Evolutionary conservation across 352 stramenopile species (phyloP).

Genomic region (Globisporangium ultimum): DNA sequence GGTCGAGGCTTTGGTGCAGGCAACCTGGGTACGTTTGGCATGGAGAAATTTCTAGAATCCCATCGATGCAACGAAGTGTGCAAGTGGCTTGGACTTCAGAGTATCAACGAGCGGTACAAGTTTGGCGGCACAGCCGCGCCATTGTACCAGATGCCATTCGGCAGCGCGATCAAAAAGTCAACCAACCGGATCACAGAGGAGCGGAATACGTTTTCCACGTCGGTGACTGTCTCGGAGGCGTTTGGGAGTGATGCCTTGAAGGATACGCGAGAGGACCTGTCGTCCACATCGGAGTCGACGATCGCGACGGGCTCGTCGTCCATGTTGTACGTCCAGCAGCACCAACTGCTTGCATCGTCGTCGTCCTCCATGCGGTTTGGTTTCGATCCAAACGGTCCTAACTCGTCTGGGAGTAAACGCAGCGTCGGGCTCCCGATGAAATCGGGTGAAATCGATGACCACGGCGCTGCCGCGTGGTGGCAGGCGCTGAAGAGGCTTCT

Average conservation of each 20-base stretch:
- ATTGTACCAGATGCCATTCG: slow-evolving; percentile 77
- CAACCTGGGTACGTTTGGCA: slow-evolving; percentile 80
- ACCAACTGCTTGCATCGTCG: slow-evolving; percentile 15
- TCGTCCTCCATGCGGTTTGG: slow-evolving; percentile 4
- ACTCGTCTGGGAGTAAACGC: not conserved
- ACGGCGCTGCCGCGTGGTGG: slow-evolving; percentile 18
- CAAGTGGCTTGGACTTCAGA: slow-evolving; percentile 70
- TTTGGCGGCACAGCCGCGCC: slow-evolving; percentile 70
- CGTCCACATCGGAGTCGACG: slow-evolving; percentile 18
- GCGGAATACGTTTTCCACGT: slow-evolving; percentile 76
- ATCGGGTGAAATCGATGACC: slow-evolving; percentile 4
- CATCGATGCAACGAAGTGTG: slow-evolving; percentile 88
- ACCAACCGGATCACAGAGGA: slow-evolving; percentile 80
- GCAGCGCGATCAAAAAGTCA: slow-evolving; percentile 76
- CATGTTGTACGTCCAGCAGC: slow-evolving; percentile 21
- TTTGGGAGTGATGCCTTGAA: slow-evolving; percentile 37
- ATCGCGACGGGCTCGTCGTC: slow-evolving; percentile 31
- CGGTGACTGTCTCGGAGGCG: slow-evolving; percentile 74
- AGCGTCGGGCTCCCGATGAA: slow-evolving; percentile 14
- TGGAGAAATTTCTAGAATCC: slow-evolving; percentile 86
- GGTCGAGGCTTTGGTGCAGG: slow-evolving; percentile 78
- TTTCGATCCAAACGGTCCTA: slow-evolving; percentile 5
- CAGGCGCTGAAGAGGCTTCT: slow-evolving; percentile 23
- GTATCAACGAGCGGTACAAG: slow-evolving; percentile 80
- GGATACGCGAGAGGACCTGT: slow-evolving; percentile 14